These are phyloP conservation scores for Botrytis squamosa DNA, from an alignment of 2,329 filamentous ascomycete species.

Conservation along the genomic window DNA sequence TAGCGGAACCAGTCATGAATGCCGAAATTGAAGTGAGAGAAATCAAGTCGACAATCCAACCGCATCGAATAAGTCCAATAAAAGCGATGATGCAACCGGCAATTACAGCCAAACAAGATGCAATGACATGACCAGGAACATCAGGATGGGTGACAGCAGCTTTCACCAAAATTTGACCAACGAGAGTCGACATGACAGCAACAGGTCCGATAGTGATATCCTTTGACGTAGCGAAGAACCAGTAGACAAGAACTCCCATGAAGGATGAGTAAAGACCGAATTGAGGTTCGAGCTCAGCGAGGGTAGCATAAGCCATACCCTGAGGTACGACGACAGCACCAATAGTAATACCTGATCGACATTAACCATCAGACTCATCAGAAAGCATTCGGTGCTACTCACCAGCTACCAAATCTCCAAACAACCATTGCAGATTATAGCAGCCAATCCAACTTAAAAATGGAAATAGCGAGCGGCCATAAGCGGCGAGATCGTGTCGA, in stretches of 20 bases:
- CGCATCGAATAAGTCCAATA: constrained; percentile 75
- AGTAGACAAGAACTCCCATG: constrained; percentile 91
- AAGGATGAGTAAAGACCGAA: constrained; percentile 95
- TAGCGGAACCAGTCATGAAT: constrained; percentile 94
- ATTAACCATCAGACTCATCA: not conserved
- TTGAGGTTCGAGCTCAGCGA: constrained; percentile 76
- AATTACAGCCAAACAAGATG: constrained; percentile 75
- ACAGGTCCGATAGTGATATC: constrained; percentile 99
- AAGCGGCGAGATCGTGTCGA: constrained; percentile 53
- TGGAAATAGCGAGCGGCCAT: constrained; percentile 74
- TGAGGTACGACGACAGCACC: constrained; percentile 86
- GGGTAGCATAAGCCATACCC: constrained; percentile 88
- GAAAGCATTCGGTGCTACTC: constrained; percentile 35
- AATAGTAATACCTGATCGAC: constrained; percentile 59
- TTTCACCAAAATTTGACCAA: constrained; percentile 74
- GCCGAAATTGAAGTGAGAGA: constrained; percentile 86
- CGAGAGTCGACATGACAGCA: constrained; percentile 89
- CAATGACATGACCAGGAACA: constrained; percentile 64
- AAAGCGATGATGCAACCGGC: constrained; percentile 73
- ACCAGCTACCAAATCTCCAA: constrained; percentile 88
- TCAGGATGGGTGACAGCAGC: constrained; percentile 58
- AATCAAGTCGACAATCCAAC: constrained; percentile 92
- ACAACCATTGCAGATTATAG: constrained; percentile 88
- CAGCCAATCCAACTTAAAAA: constrained; percentile 84
- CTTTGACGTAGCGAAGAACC: constrained; percentile 97